Percentiles rank a stretch among this genome's conserved stretches.
phyloP scores from a whole-genome alignment of 75 land plant species.

The Pinus tabuliformis region DNA sequence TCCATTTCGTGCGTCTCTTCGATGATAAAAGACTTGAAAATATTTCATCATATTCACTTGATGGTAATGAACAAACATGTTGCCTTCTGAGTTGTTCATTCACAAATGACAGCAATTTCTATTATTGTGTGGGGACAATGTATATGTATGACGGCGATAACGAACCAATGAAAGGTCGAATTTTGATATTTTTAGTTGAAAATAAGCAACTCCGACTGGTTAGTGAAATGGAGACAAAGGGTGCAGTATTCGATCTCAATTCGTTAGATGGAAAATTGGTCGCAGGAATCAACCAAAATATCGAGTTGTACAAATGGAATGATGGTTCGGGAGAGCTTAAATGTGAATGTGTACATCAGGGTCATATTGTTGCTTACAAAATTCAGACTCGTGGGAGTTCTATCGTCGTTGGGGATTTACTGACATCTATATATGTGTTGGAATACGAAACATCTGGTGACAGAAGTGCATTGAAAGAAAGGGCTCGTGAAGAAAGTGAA shows the following conservation, averaged over 20 bases:
- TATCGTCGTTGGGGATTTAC: no score
- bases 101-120: no score
- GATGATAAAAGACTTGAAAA: no score
- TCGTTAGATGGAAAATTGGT: constrained; percentile 94
- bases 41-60: no score
- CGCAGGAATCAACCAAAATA: constrained; percentile 95
- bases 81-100: no score
- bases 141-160: constrained; percentile 49
- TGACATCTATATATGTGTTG: no score
- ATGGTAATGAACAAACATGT: no score
- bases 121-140: no score
- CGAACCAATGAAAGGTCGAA: constrained; percentile 94
- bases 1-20: no score
- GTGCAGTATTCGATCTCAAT: constrained; percentile 87
- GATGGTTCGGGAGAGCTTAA: constrained; percentile 34
- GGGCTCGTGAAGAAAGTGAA: constrained; percentile 92
- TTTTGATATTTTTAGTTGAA: constrained; percentile 62
- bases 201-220: constrained; percentile 50
- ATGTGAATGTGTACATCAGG: no score
- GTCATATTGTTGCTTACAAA: no score
- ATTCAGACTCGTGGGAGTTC: no score
- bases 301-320: constrained; percentile 19
- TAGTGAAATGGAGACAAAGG: constrained; percentile 96
- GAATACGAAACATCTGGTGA: constrained; percentile 34
- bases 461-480: constrained; percentile 87